Evolutionary conservation across 352 stramenopile genomes (phyloP).

Genomic region (Albugo candida): DNA sequence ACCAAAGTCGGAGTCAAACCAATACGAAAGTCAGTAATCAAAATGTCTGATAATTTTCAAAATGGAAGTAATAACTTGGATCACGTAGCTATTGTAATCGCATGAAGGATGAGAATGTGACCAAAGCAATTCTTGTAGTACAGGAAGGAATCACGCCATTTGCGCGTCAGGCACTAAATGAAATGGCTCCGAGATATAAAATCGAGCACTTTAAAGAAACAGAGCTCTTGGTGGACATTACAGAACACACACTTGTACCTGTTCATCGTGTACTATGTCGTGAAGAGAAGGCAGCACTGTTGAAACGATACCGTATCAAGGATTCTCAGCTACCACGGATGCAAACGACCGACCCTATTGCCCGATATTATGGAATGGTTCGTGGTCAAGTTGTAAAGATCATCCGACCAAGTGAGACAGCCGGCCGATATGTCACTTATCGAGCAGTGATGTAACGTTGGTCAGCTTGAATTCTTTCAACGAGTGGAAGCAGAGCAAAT

Average conservation of each 20-base stretch:
- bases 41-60: background rate
- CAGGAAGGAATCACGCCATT: slow-evolving; percentile 94
- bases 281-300: slow-evolving; percentile 94
- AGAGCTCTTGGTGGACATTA: slow-evolving; percentile 99
- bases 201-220: slow-evolving; percentile 98
- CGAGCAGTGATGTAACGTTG: slow-evolving; percentile 90
- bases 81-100: slow-evolving; percentile 74
- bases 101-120: slow-evolving; percentile 95
- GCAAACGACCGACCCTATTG: slow-evolving; percentile 97
- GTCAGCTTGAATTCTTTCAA: too few species aligned
- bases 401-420: slow-evolving; percentile 97
- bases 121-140: slow-evolving; percentile 95
- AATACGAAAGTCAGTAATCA: slow-evolving; percentile 76
- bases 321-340: slow-evolving; percentile 98
- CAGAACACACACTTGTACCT: slow-evolving; percentile 97
- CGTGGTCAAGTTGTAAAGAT: slow-evolving; percentile 99
- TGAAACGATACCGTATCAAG: slow-evolving; percentile 98
- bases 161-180: slow-evolving; percentile 90
- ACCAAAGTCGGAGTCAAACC: slow-evolving; percentile 97
- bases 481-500: too few species aligned
- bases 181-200: slow-evolving; percentile 84
- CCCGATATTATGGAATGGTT: slow-evolving; percentile 93
- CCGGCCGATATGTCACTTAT: slow-evolving; percentile 99
- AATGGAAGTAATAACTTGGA: background rate
- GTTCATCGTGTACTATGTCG: slow-evolving; percentile 94